These are phyloP conservation scores for Przewalskia tangutica DNA, from an alignment of 257 asterid genomes.

Conservation along the genomic window DNA sequence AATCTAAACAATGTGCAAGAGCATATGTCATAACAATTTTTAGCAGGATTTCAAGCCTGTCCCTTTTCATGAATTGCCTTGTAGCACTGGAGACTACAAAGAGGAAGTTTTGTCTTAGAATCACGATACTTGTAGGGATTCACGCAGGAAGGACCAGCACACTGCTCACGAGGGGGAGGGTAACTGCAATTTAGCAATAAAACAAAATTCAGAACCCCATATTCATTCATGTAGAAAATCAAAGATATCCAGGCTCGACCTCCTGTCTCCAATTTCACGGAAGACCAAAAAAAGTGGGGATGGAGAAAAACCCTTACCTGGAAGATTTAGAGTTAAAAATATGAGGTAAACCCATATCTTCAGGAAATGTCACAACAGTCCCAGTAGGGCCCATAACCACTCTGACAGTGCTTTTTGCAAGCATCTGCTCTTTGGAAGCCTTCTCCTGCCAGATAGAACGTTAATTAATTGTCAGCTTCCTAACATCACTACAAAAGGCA, in stretches of 20 bases:
- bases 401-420: slow-evolving; percentile 57
- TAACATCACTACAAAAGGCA: not conserved
- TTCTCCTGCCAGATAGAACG: slow-evolving; percentile 39
- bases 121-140: slow-evolving; percentile 86
- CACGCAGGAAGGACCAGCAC: slow-evolving; percentile 77
- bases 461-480: not conserved
- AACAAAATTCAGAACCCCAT: slow-evolving; percentile 1
- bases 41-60: slow-evolving; percentile 35
- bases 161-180: slow-evolving; percentile 85
- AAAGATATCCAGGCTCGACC: not conserved
- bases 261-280: not conserved
- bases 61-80: slow-evolving; percentile 51
- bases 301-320: slow-evolving; percentile 28
- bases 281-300: not conserved
- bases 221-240: not conserved
- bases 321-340: slow-evolving; percentile 42
- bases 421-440: slow-evolving; percentile 55
- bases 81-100: slow-evolving; percentile 93
- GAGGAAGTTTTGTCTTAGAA: slow-evolving; percentile 84
- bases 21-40: not conserved
- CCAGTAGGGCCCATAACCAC: slow-evolving; percentile 77
- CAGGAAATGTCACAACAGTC: slow-evolving; percentile 70
- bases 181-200: slow-evolving; percentile 46
- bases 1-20: not conserved
- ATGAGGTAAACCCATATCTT: slow-evolving; percentile 72